Evolutionary conservation across 179 eudicot species (phyloP).

Genomic region (Corrigiola litoralis): DNA sequence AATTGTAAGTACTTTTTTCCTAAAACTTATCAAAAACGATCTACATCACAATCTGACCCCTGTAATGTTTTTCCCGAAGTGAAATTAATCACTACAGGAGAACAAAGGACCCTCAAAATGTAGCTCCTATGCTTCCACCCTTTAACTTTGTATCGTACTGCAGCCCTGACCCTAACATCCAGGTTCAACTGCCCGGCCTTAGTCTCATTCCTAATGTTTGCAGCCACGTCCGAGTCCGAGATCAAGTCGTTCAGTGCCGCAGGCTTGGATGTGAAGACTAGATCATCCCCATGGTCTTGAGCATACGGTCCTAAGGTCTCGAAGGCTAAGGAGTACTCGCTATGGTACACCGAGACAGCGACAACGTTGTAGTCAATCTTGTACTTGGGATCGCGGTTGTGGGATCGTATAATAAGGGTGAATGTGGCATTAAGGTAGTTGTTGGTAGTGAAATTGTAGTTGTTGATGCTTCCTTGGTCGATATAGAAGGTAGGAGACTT

Average conservation of each 20-base stretch:
- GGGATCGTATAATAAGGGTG: constrained; percentile 16
- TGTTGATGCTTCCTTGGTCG: constrained; percentile 6
- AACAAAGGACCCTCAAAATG: constrained; percentile 20
- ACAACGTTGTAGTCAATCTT: constrained; percentile 10
- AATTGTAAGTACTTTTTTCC: background rate
- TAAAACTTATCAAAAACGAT: constrained; percentile 15
- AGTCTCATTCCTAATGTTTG: constrained; percentile 13
- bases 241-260: constrained; percentile 3
- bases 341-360: constrained; percentile 17
- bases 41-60: constrained; percentile 17
- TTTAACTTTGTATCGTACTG: constrained; percentile 14
- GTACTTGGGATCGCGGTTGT: constrained; percentile 28
- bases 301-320: constrained; percentile 16
- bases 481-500: constrained; percentile 20
- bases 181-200: constrained; percentile 8
- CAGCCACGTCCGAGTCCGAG: background rate
- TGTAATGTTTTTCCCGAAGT: constrained; percentile 1
- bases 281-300: constrained; percentile 11
- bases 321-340: constrained; percentile 19
- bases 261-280: constrained; percentile 11
- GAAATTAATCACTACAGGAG: constrained; percentile 9
- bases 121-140: constrained; percentile 29
- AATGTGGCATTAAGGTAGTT: constrained; percentile 23
- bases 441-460: constrained; percentile 20
- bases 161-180: constrained; percentile 27